A percentile compares a stretch with the other conserved stretches of the same genome.
phyloP scores from a whole-genome alignment of 177 flowering plant species.

The Vitis hybrid region DNA sequence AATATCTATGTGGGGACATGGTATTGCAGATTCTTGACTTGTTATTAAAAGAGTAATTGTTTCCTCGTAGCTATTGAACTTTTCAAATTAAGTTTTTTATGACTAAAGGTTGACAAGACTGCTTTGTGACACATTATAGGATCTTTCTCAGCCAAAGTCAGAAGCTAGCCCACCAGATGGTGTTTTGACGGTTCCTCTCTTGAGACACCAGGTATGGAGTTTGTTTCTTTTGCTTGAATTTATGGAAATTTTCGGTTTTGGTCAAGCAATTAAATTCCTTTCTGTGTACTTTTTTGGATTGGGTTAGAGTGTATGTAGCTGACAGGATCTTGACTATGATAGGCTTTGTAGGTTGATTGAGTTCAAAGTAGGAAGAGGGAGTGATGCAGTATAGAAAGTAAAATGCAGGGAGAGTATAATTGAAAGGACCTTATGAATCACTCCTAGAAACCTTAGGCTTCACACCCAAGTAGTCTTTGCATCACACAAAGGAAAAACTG shows the following conservation, averaged over 20 bases:
- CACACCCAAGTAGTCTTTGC: too few species aligned
- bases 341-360: too few species aligned
- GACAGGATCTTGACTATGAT: too few species aligned
- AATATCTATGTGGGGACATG: too few species aligned
- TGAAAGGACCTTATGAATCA: too few species aligned
- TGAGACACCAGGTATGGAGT: conserved; percentile 81
- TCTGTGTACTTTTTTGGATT: not conserved
- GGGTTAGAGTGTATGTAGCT: not conserved
- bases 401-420: too few species aligned
- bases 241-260: not conserved
- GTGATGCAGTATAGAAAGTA: too few species aligned
- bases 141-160: conserved; percentile 76
- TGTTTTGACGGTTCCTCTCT: conserved; percentile 65
- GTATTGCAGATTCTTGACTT: not conserved
- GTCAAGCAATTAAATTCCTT: not conserved
- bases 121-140: conserved; percentile 42
- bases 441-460: too few species aligned
- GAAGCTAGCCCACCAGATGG: conserved; percentile 87
- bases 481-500: too few species aligned
- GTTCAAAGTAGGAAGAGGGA: too few species aligned
- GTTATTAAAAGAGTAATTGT: not conserved
- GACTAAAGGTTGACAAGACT: not conserved
- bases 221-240: not conserved
- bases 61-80: too few species aligned
- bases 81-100: not conserved